These are phyloP conservation scores for Pezicula rhizophila DNA, from an alignment of 2,329 filamentous ascomycete genomes.

Conservation along the genomic window DNA sequence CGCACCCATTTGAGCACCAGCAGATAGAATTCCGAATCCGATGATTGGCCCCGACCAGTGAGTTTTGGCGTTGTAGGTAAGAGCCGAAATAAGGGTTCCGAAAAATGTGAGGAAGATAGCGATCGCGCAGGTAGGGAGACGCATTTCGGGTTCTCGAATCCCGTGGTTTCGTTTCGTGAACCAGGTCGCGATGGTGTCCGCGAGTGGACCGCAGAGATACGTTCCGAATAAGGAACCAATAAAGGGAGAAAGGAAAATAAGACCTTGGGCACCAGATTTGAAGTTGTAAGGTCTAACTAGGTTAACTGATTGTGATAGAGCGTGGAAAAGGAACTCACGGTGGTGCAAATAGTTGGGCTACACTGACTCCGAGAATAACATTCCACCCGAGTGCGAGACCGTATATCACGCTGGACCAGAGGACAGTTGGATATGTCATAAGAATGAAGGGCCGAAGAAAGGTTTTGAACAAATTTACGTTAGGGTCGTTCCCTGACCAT, in stretches of 20 bases:
- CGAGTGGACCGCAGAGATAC: constrained; percentile 11
- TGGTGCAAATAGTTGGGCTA: constrained; percentile 39
- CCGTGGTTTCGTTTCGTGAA: constrained; percentile 47
- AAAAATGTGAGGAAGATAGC: constrained; percentile 23
- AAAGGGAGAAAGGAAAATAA: constrained; percentile 12
- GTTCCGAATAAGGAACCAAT: constrained; percentile 12
- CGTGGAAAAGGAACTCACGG: constrained; percentile 5
- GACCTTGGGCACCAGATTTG: constrained; percentile 28
- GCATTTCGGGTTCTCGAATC: constrained; percentile 51
- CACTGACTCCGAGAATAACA: constrained; percentile 37
- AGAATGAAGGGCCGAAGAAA: constrained; percentile 34
- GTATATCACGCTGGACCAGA: constrained; percentile 26
- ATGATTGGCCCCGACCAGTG: constrained; percentile 22
- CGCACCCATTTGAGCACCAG: constrained; percentile 25
- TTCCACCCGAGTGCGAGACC: constrained; percentile 31
- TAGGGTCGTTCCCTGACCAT: constrained; percentile 14
- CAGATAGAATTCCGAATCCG: constrained; percentile 21
- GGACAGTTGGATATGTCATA: constrained; percentile 21
- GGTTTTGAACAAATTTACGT: constrained; percentile 17
- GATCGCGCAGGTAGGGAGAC: constrained; percentile 35
- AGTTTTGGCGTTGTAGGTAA: constrained; percentile 19
- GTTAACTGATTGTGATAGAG: constrained; percentile 22
- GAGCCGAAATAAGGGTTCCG: constrained; percentile 16
- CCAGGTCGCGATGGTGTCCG: constrained; percentile 19
- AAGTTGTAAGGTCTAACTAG: constrained; percentile 37